Evolutionary conservation across 1,284 basidiomycete species (phyloP).

Genomic region (Volvariella volvacea): DNA sequence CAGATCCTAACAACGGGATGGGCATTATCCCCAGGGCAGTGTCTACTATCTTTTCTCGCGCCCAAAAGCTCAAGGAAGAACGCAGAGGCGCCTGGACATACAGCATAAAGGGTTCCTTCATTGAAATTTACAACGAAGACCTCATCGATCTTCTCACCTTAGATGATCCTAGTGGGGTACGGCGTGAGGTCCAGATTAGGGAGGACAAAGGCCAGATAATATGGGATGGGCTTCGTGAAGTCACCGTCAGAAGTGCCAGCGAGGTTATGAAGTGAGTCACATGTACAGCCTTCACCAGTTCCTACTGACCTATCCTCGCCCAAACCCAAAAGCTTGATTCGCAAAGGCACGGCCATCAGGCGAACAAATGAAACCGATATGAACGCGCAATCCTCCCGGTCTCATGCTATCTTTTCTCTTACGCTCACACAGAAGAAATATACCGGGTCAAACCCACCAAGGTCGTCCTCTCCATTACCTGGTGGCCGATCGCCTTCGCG

Average conservation of each 20-base stretch:
- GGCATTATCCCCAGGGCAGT: constrained; percentile 96
- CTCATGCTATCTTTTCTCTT: constrained; percentile 97
- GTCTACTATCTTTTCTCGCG: constrained; percentile 80
- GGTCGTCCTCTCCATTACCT: constrained; percentile 68
- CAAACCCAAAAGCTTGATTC: constrained; percentile 62
- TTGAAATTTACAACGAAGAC: constrained; percentile 99
- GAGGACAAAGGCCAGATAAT: constrained; percentile 97
- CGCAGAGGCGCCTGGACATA: constrained; percentile 68
- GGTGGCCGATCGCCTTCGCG: constrained; percentile 71
- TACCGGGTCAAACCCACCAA: constrained; percentile 56
- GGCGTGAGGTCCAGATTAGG: constrained; percentile 89
- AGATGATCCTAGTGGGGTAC: constrained; percentile 55
- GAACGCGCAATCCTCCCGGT: constrained; percentile 97
- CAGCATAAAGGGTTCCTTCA: constrained; percentile 80
- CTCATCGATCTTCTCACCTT: constrained; percentile 82
- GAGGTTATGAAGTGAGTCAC: constrained; percentile 87
- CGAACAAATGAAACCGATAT: constrained; percentile 97
- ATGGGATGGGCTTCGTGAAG: constrained; percentile 92
- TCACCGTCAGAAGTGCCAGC: constrained; percentile 72
- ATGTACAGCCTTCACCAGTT: constrained; percentile 7
- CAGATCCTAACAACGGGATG: constrained; percentile 70
- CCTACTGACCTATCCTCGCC: constrained; percentile 10
- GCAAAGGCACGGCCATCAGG: constrained; percentile 83
- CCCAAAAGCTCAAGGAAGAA: constrained; percentile 71
- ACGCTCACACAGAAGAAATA: constrained; percentile 87